Percentiles rank a stretch among this genome's conserved stretches.
Evolutionary conservation across 1,284 basidiomycete genomes (phyloP).

Genomic region (Fomitiporia mediterranea): DNA sequence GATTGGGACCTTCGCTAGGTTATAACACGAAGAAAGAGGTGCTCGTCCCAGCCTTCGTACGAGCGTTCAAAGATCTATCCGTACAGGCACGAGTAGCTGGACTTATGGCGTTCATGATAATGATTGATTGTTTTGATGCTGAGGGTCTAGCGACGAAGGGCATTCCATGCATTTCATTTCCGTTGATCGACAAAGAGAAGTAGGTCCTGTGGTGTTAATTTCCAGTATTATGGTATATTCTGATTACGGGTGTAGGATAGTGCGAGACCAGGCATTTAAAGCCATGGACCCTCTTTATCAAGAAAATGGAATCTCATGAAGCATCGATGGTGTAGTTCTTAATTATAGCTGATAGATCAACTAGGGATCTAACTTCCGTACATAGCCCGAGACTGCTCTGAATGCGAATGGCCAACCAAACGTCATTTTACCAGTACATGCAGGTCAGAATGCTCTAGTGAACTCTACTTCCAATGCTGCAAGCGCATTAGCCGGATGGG

Average conservation of each 20-base stretch:
- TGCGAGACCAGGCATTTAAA: slow-evolving; percentile 93
- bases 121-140: slow-evolving; percentile 82
- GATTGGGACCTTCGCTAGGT: slow-evolving; percentile 81
- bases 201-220: slow-evolving; percentile 34
- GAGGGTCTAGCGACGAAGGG: slow-evolving; percentile 88
- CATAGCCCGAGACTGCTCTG: slow-evolving; percentile 64
- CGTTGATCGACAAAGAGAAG: slow-evolving; percentile 89
- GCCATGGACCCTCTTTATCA: slow-evolving; percentile 82
- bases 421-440: slow-evolving; percentile 32
- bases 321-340: slow-evolving; percentile 63
- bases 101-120: slow-evolving; percentile 94
- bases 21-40: slow-evolving; percentile 93
- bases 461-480: slow-evolving; percentile 87
- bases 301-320: slow-evolving; percentile 76
- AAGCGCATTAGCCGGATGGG: slow-evolving; percentile 89
- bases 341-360: slow-evolving; percentile 1
- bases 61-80: slow-evolving; percentile 88
- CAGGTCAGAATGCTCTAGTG: slow-evolving; percentile 58
- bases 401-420: slow-evolving; percentile 35
- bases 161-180: slow-evolving; percentile 77
- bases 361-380: neutral
- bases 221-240: neutral
- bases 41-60: slow-evolving; percentile 89
- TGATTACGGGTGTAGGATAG: slow-evolving; percentile 47
- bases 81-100: slow-evolving; percentile 93